Evolutionary conservation across 2,329 filamentous ascomycete genomes (phyloP).

Genomic region (Colletotrichum liaoningense): DNA sequence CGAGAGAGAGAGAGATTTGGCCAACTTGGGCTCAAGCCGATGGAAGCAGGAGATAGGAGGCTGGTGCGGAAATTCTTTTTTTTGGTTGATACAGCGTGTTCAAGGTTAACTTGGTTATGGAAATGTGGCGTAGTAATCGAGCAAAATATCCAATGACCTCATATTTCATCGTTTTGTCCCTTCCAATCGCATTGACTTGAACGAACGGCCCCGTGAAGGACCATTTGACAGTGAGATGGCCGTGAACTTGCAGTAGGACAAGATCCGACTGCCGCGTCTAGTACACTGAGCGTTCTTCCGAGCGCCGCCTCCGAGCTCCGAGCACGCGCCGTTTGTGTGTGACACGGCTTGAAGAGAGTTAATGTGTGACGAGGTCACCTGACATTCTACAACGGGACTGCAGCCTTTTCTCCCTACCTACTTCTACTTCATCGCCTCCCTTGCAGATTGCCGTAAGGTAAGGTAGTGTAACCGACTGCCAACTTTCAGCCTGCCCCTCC

Average conservation of each 20-base stretch:
- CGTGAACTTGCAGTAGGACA: not conserved
- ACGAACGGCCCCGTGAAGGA: not conserved
- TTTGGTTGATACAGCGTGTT: slow-evolving; percentile 9
- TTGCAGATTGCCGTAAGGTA: not conserved
- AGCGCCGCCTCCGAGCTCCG: not conserved
- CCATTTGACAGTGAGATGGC: not conserved
- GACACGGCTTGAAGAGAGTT: not conserved
- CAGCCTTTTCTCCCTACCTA: not conserved
- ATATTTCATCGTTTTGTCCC: not conserved
- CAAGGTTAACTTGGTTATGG: not conserved
- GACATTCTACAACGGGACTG: not conserved
- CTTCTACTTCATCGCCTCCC: no score
- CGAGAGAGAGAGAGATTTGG: not conserved
- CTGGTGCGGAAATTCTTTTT: not conserved
- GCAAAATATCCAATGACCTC: slow-evolving; percentile 25
- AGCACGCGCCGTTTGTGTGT: not conserved
- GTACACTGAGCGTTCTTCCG: not conserved
- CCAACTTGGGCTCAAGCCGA: not conserved
- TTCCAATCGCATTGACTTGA: not conserved
- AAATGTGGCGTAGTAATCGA: slow-evolving; percentile 28
- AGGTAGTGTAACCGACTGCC: not conserved
- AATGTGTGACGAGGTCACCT: not conserved
- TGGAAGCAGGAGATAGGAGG: not conserved
- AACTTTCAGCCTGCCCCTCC: not conserved
- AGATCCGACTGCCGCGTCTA: not conserved